Evolutionary conservation across 768 basidiomycete species (phyloP), one percentile per base, ranked within the genome.

Genomic region (Boletus rufocinnamomeus): DNA sequence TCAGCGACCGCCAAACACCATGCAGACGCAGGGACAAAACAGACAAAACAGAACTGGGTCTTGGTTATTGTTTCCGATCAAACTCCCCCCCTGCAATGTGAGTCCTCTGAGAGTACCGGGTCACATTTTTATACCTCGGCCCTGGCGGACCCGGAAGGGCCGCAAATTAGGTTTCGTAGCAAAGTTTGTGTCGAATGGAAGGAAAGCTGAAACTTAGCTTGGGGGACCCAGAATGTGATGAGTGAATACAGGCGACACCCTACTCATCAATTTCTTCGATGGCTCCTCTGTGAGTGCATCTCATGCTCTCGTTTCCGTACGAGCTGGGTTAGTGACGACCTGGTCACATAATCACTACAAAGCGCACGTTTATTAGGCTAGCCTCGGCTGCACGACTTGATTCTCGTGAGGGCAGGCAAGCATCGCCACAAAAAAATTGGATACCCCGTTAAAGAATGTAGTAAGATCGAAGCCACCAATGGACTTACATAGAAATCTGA

Each of bases 401-500:
- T 45, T 45, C 28, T 57, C 35, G 9, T 56, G 9, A 30, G 35
- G 28, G 21, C 53, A 57, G 34, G 10, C 23, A 6, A 34, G 28
- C 38, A 37, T 38, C 30, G 40, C 40, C 52, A 32, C 28, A 27
- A 34, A 46, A 17, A 8, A 19, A 9, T 56, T 25, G 30, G 16
- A 14, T 27, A 6, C 9, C 23, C 56, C 10, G 48, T 45, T 16
- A 8, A 44, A 38, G 14, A 30, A 30, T 27, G 38, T 35, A 30
- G 34, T 51, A 23, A 49, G 45, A 45, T 45, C 41, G 30, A 58
- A 56, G 14, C 44, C 27, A 45, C 23, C 25, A 37, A 35, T 38
- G 23, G 25, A 41, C 52, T 48, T 41, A 17, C 32, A 41, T 48
- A 60, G 34, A 46, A 50, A 50, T 19, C 52, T 25, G 34, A 53